These are phyloP conservation scores for Penicillium maclennaniae DNA, from an alignment of 495 filamentous ascomycete genomes.

Conservation along the genomic window DNA sequence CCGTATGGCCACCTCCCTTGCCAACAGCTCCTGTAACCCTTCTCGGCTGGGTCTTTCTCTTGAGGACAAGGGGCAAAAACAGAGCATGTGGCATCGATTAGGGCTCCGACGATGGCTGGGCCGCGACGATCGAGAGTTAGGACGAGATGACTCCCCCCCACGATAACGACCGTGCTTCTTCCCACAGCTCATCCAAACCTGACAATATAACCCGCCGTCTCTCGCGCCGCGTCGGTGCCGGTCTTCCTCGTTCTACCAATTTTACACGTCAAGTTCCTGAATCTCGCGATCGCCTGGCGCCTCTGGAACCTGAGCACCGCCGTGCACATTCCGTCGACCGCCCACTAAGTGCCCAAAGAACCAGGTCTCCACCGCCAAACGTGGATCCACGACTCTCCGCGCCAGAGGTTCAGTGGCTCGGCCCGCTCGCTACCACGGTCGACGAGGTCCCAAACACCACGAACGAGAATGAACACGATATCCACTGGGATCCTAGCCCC, in stretches of 20 bases:
- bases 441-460: slow-evolving; percentile 17
- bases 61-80: slow-evolving; percentile 41
- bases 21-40: slow-evolving; percentile 40
- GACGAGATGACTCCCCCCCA: slow-evolving; percentile 17
- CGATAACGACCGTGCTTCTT: slow-evolving; percentile 16
- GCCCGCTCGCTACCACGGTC: slow-evolving; percentile 35
- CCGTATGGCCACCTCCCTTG: slow-evolving; percentile 46
- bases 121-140: slow-evolving; percentile 43
- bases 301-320: slow-evolving; percentile 61
- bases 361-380: slow-evolving; percentile 40
- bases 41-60: slow-evolving; percentile 35
- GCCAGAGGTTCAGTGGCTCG: slow-evolving; percentile 46
- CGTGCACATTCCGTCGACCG: slow-evolving; percentile 72
- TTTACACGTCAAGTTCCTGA: slow-evolving; percentile 82
- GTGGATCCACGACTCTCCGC: slow-evolving; percentile 44
- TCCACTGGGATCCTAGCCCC: slow-evolving; percentile 20
- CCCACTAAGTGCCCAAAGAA: slow-evolving; percentile 44
- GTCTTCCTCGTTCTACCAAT: slow-evolving; percentile 68
- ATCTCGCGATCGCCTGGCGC: slow-evolving; percentile 64
- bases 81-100: slow-evolving; percentile 51
- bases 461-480: slow-evolving; percentile 24
- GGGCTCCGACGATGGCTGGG: slow-evolving; percentile 46
- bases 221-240: slow-evolving; percentile 72
- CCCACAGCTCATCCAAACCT: slow-evolving; percentile 31
- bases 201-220: slow-evolving; percentile 51